Percentiles rank a stretch among this genome's conserved stretches.
Evolutionary conservation across 2,329 filamentous ascomycete species (phyloP).

Genomic region (Biscogniauxia marginata): DNA sequence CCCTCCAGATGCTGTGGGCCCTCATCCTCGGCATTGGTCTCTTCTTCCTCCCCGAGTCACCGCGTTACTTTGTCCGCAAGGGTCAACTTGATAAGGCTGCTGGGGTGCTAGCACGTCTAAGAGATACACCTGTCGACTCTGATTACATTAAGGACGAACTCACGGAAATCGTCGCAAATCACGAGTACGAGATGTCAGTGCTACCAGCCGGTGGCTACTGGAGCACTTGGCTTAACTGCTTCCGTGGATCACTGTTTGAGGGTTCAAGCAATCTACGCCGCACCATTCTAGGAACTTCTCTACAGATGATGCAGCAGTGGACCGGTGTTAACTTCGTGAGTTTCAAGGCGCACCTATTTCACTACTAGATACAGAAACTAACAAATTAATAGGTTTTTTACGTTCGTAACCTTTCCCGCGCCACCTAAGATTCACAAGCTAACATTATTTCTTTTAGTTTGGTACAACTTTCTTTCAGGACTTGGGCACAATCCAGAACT

Average conservation of each 20-base stretch:
- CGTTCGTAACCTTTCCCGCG: too few relatives aligned
- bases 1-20: conserved; percentile 77
- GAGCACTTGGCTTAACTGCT: conserved; percentile 67
- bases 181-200: conserved; percentile 75
- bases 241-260: conserved; percentile 61
- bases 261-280: conserved; percentile 68
- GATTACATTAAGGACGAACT: conserved; percentile 77
- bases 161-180: conserved; percentile 83
- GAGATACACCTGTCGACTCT: conserved; percentile 71
- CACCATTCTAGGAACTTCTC: conserved; percentile 68
- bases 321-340: conserved; percentile 76
- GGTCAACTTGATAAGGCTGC: conserved; percentile 66
- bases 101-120: conserved; percentile 61
- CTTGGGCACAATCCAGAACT: conserved; percentile 71
- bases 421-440: not conserved
- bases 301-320: conserved; percentile 81
- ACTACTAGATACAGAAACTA: too few relatives aligned
- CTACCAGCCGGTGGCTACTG: conserved; percentile 66
- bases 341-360: not conserved
- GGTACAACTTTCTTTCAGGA: conserved; percentile 82
- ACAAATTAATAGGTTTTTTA: too few relatives aligned
- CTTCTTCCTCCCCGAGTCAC: conserved; percentile 77
- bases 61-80: conserved; percentile 81
- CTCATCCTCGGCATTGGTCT: conserved; percentile 71
- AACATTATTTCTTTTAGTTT: conserved; percentile 70